phyloP scores from a whole-genome alignment of 306 rosid genomes.

The Vicia sativa region DNA sequence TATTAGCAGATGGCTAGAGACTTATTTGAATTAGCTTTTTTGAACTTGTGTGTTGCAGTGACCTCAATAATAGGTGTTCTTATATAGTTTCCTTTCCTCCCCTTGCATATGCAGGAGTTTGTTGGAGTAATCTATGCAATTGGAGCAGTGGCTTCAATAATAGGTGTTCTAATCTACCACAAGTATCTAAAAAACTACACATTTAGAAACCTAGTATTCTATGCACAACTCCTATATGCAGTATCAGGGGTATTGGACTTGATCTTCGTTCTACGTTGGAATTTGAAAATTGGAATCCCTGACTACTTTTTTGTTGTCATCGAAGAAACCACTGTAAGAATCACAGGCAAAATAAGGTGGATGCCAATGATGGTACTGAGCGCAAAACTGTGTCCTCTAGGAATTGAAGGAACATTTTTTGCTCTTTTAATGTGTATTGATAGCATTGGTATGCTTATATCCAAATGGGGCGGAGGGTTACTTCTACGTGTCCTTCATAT shows the following conservation, averaged over 20 bases:
- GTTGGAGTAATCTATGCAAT: slow-evolving; percentile 74
- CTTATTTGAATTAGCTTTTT: background rate
- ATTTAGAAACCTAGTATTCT: slow-evolving; percentile 57
- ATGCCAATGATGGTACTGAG: slow-evolving; percentile 77
- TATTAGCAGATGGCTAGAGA: background rate
- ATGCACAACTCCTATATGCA: slow-evolving; percentile 66
- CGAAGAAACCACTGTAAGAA: slow-evolving; percentile 57
- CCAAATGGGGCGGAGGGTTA: slow-evolving; percentile 66
- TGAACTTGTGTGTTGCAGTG: background rate
- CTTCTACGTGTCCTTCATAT: slow-evolving; percentile 55
- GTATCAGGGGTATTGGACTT: slow-evolving; percentile 67
- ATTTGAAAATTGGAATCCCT: slow-evolving; percentile 59
- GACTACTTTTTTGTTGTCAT: slow-evolving; percentile 60
- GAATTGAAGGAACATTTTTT: slow-evolving; percentile 83
- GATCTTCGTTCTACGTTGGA: slow-evolving; percentile 66
- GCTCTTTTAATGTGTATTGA: slow-evolving; percentile 77
- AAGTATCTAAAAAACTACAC: slow-evolving; percentile 61
- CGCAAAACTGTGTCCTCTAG: slow-evolving; percentile 66
- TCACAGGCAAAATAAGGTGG: slow-evolving; percentile 60
- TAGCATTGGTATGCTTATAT: slow-evolving; percentile 56
- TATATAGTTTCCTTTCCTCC: no score
- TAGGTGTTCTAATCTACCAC: slow-evolving; percentile 83
- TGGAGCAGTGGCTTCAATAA: slow-evolving; percentile 70
- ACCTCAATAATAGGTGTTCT: no score
- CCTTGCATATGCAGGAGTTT: slow-evolving; percentile 64